Evolutionary conservation across 2,329 filamentous ascomycete species (phyloP).

Genomic region (Aspergillus transmontanensis): DNA sequence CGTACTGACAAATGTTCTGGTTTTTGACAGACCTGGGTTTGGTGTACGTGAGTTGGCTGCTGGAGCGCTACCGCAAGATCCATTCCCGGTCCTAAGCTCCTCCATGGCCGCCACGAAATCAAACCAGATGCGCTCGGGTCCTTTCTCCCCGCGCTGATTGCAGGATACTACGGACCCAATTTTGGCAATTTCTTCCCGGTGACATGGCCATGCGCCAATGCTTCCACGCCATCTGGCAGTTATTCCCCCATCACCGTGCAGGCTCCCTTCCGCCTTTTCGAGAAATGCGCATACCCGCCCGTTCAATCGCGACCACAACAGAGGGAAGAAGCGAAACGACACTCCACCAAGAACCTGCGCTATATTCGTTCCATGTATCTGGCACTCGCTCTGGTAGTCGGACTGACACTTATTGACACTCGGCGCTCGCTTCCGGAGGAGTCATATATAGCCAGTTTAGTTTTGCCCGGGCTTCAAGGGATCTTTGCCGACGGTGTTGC

Average conservation of each 20-base stretch:
- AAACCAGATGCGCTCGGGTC: not conserved
- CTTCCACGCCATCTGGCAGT: slow-evolving; percentile 17
- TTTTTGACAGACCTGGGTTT: slow-evolving; percentile 12
- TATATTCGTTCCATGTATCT: not conserved
- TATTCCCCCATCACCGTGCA: slow-evolving; percentile 17
- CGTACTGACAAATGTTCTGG: slow-evolving; percentile 10
- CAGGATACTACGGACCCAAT: slow-evolving; percentile 3
- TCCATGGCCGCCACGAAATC: not conserved
- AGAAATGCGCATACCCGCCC: not conserved
- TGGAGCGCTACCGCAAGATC: slow-evolving; percentile 12
- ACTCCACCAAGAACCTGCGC: not conserved
- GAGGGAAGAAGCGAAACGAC: not conserved
- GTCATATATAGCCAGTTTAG: not conserved
- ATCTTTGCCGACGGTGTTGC: slow-evolving; percentile 3
- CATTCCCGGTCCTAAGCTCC: not conserved
- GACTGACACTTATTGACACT: not conserved
- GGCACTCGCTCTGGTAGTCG: not conserved
- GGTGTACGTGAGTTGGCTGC: slow-evolving; percentile 14
- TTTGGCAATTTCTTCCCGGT: slow-evolving; percentile 11
- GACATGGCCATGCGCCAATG: not conserved
- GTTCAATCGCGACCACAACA: not conserved
- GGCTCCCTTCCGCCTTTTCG: not conserved
- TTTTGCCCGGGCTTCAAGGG: not conserved
- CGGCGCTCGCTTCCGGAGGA: not conserved
- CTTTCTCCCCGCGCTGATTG: slow-evolving; percentile 6